Conservation (phyloP, 2,329 filamentous ascomycete genomes). For the Podosphaera xanthii region DNA sequence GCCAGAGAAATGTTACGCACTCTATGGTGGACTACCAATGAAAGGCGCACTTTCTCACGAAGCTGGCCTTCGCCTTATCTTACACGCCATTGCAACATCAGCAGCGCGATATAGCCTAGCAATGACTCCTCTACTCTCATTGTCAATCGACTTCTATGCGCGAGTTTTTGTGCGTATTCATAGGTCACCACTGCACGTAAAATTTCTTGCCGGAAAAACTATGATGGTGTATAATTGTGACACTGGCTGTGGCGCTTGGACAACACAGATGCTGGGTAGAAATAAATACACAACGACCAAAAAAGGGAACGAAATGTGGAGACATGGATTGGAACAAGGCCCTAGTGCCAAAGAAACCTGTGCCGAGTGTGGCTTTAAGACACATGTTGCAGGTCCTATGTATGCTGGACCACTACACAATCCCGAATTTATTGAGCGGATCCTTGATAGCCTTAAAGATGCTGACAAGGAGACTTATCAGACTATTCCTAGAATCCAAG, state of each 20-base stretch:
- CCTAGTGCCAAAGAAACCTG: constrained; percentile 46
- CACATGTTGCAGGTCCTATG: constrained; percentile 83
- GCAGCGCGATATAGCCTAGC: constrained; percentile 69
- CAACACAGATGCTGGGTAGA: constrained; percentile 53
- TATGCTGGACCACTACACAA: constrained; percentile 81
- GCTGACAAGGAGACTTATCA: constrained; percentile 49
- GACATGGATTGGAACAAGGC: constrained; percentile 51
- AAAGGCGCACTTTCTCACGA: constrained; percentile 79
- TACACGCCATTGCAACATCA: constrained; percentile 58
- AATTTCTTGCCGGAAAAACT: constrained; percentile 71
- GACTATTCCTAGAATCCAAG: constrained; percentile 61
- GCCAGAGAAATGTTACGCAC: constrained; percentile 73
- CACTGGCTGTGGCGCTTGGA: constrained; percentile 75
- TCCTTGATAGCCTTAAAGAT: constrained; percentile 49
- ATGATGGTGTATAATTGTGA: constrained; percentile 91
- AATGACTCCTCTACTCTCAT: constrained; percentile 73
- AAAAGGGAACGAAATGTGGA: constrained; percentile 47
- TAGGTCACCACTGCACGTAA: constrained; percentile 65
- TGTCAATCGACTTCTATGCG: constrained; percentile 91
- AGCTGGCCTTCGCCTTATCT: constrained; percentile 63
- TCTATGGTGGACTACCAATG: constrained; percentile 78
- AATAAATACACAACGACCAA: constrained; percentile 46
- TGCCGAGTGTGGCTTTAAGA: constrained; percentile 65
- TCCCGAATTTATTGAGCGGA: constrained; percentile 53
- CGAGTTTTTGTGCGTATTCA: constrained; percentile 69